Conservation (phyloP, 2,329 filamentous ascomycete species). For the Zopfia rhizophila region DNA sequence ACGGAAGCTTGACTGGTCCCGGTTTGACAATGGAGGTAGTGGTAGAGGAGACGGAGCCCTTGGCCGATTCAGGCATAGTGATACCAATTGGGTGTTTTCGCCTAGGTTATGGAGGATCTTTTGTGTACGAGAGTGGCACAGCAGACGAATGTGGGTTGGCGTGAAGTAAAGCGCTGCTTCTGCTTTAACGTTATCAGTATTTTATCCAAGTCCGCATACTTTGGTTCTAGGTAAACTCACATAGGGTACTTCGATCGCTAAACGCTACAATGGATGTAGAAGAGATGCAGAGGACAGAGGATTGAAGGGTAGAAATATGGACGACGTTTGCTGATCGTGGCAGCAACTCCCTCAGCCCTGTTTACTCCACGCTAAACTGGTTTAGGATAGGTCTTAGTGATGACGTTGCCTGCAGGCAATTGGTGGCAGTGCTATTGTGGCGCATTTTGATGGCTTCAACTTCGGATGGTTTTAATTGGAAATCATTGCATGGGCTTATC, state of each 20-base stretch:
- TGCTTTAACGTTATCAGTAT: slow-evolving; percentile 22
- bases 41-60: slow-evolving; percentile 40
- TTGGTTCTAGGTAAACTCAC: no score
- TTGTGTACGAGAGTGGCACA: neutral
- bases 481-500: no score
- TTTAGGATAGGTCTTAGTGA: no score
- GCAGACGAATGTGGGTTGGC: neutral
- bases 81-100: neutral
- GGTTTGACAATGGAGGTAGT: slow-evolving; percentile 49
- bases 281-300: no score
- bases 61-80: slow-evolving; percentile 46
- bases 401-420: slow-evolving; percentile 40
- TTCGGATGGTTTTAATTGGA: no score
- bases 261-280: no score
- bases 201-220: no score
- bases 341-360: slow-evolving; percentile 27
- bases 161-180: no score
- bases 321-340: no score
- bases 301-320: no score
- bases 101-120: neutral
- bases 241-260: no score
- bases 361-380: slow-evolving; percentile 10
- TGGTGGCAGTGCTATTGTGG: slow-evolving; percentile 30
- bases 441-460: no score
- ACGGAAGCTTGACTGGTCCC: slow-evolving; percentile 40